These are phyloP conservation scores for Yamadazyma atmosphaerica DNA, from an alignment of 1,139 yeast species.

Conservation along the genomic window DNA sequence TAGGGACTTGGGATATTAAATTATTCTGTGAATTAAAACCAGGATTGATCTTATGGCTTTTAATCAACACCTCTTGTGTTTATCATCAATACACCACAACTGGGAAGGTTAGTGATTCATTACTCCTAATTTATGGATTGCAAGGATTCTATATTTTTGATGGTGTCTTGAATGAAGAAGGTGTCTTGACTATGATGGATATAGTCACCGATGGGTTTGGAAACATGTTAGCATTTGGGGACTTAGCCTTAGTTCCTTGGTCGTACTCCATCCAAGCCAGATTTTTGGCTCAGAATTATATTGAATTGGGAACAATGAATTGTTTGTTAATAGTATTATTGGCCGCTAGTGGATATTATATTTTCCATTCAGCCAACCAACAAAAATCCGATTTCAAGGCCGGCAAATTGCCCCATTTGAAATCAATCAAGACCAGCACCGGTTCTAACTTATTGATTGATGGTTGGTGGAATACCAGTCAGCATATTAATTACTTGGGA, in stretches of 20 bases:
- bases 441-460: conserved; percentile 81
- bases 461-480: conserved; percentile 96
- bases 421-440: conserved; percentile 67
- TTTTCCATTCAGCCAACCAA: conserved; percentile 80
- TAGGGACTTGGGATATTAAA: conserved; percentile 84
- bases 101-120: conserved; percentile 70
- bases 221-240: conserved; percentile 93
- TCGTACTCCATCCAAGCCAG: conserved; percentile 85
- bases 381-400: conserved; percentile 84
- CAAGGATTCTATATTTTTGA: conserved; percentile 87
- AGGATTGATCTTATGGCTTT: conserved; percentile 84
- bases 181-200: conserved; percentile 91
- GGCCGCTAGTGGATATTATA: conserved; percentile 64
- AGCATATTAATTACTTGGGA: conserved; percentile 93
- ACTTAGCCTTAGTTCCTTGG: conserved; percentile 91
- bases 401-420: conserved; percentile 64
- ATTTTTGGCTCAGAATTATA: conserved; percentile 56
- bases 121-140: conserved; percentile 64
- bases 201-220: conserved; percentile 97
- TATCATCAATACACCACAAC: conserved; percentile 72
- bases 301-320: conserved; percentile 50
- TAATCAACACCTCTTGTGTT: conserved; percentile 74
- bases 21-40: conserved; percentile 93
- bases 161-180: conserved; percentile 90
- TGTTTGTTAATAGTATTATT: conserved; percentile 43